These are phyloP conservation scores for Pyropia yezoensis DNA, from an alignment of 23 red algal genomes.

Conservation along the genomic window DNA sequence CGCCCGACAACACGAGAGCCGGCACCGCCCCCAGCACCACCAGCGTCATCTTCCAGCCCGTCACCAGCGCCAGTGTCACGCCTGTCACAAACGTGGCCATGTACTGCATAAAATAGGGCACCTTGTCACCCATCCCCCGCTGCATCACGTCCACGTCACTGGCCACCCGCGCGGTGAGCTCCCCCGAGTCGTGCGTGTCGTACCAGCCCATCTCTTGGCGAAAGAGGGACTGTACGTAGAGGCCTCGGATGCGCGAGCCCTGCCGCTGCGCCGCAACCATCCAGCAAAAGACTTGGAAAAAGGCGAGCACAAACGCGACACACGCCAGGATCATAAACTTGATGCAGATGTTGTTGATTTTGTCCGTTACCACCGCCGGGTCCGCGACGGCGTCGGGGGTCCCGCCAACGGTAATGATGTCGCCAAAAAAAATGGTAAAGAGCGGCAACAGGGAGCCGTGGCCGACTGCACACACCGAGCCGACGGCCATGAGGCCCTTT, in stretches of 20 bases:
- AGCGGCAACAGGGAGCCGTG: constrained; percentile 74
- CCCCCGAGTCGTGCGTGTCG: constrained; percentile 44
- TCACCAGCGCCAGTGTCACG: constrained; percentile 70
- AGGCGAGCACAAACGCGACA: constrained; percentile 59
- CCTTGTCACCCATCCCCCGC: constrained; percentile 63
- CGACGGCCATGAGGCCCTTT: constrained; percentile 28
- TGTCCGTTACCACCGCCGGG: constrained; percentile 10
- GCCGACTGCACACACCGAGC: constrained; percentile 21
- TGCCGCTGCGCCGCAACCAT: constrained; percentile 46
- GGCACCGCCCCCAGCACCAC: constrained; percentile 71
- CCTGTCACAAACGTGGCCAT: constrained; percentile 61
- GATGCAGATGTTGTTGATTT: constrained; percentile 48
- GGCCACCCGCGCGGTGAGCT: constrained; percentile 62
- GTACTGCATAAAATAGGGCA: constrained; percentile 49
- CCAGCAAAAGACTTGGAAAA: constrained; percentile 55
- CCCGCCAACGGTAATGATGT: constrained; percentile 58
- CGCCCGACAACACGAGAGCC: constrained; percentile 57
- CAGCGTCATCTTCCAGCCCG: constrained; percentile 61
- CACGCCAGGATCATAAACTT: constrained; percentile 69
- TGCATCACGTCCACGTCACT: constrained; percentile 63
- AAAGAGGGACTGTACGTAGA: constrained; percentile 64
- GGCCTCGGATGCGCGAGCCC: constrained; percentile 38
- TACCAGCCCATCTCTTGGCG: constrained; percentile 65
- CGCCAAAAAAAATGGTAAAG: constrained; percentile 92
- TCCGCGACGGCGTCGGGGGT: neutral